Conservation (phyloP, 768 basidiomycete species). For the Trametopsis cervina region DNA sequence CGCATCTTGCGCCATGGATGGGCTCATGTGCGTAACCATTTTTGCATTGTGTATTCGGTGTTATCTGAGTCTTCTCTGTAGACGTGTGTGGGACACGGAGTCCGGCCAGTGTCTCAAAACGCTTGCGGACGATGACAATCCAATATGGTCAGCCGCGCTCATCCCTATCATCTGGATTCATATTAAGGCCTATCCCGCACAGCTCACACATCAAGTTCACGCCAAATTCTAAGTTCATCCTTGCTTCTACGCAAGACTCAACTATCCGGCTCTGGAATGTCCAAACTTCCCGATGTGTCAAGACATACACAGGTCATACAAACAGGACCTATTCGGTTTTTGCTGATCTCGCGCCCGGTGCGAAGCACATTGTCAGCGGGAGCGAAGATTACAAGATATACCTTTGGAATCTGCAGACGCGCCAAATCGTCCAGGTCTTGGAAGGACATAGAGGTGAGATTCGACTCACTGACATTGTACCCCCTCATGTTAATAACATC, state of each 20-base stretch:
- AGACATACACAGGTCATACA: conserved; percentile 84
- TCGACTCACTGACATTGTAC: conserved; percentile 11
- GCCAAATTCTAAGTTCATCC: conserved; percentile 84
- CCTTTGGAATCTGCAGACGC: conserved; percentile 84
- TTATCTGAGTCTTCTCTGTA: conserved; percentile 25
- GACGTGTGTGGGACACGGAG: conserved; percentile 95
- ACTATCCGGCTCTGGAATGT: conserved; percentile 94
- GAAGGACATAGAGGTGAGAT: conserved; percentile 74
- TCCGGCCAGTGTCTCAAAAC: conserved; percentile 98
- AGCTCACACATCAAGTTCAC: conserved; percentile 90
- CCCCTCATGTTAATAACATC: background rate
- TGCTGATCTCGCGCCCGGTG: conserved; percentile 55
- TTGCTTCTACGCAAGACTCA: conserved; percentile 91
- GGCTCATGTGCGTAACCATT: conserved; percentile 86
- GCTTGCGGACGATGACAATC: conserved; percentile 92
- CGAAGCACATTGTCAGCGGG: conserved; percentile 76
- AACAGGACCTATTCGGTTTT: conserved; percentile 83
- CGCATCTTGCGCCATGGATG: conserved; percentile 94
- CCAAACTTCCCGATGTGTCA: conserved; percentile 83
- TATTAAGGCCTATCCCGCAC: too few species aligned
- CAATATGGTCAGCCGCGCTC: conserved; percentile 66
- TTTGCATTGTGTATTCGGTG: background rate
- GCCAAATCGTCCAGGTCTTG: conserved; percentile 66
- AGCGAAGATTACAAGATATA: conserved; percentile 87
- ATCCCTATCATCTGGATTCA: too few species aligned